Percentiles rank a stretch among this genome's conserved stretches.
phyloP scores from a whole-genome alignment of 2,329 filamentous ascomycete species.

The Dactylonectria estremocensis region DNA sequence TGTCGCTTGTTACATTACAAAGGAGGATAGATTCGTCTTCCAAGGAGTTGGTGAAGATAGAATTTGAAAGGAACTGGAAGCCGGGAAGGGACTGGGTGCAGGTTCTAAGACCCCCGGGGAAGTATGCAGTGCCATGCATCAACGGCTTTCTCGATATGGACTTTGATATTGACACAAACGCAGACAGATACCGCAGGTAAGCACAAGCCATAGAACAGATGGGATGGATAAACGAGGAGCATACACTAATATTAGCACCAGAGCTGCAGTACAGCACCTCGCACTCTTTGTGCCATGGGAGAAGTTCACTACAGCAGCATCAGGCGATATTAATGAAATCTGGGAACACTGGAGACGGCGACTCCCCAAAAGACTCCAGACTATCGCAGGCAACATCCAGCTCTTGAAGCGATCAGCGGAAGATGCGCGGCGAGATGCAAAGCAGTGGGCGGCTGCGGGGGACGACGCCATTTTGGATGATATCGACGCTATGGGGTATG shows the following conservation, averaged over 20 bases:
- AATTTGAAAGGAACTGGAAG: constrained; percentile 15
- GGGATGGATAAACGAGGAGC: too few relatives aligned
- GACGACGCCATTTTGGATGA: background rate
- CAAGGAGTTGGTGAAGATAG: constrained; percentile 9
- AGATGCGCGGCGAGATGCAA: constrained; percentile 14
- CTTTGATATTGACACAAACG: background rate
- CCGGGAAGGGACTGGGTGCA: constrained; percentile 15
- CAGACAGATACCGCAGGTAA: constrained; percentile 11
- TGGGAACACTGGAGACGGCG: background rate
- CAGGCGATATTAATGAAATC: background rate
- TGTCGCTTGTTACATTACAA: constrained; percentile 3
- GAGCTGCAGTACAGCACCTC: too few relatives aligned
- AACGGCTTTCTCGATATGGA: constrained; percentile 10
- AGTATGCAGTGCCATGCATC: constrained; percentile 5
- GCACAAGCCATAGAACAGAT: background rate
- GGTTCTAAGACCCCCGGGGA: constrained; percentile 7
- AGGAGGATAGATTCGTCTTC: background rate
- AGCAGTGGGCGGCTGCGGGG: background rate
- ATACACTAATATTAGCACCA: too few relatives aligned
- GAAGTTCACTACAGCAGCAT: too few relatives aligned
- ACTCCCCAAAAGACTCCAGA: constrained; percentile 1
- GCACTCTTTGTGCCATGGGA: too few relatives aligned
- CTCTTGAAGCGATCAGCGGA: constrained; percentile 16
- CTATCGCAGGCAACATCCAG: constrained; percentile 12
- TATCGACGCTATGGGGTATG: background rate